phyloP scores from a whole-genome alignment of 176 grass and related monocot species.

The Zoysia japonica region DNA sequence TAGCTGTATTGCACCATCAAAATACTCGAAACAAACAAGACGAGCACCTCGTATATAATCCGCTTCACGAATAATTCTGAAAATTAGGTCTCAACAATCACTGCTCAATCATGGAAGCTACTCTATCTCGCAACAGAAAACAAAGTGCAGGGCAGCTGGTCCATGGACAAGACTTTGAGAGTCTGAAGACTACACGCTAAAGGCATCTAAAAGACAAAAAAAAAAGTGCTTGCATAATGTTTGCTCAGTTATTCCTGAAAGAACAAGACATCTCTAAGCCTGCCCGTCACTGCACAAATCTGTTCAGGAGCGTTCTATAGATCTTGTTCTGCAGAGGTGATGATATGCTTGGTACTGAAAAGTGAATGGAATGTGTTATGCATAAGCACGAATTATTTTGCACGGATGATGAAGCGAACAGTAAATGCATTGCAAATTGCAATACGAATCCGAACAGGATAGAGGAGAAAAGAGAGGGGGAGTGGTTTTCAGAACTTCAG shows the following conservation, averaged over 20 bases:
- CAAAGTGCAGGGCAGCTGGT: conserved; percentile 39
- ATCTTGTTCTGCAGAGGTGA: conserved; percentile 27
- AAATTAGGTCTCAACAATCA: conserved; percentile 25
- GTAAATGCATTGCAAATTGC: conserved; percentile 1
- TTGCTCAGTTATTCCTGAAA: conserved; percentile 43
- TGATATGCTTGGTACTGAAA: neutral
- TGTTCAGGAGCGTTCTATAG: neutral
- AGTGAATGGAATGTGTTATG: neutral
- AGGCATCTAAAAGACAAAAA: conserved; percentile 48
- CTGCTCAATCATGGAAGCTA: conserved; percentile 48
- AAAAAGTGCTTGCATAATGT: conserved; percentile 47
- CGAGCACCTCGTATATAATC: neutral
- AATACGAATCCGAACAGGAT: neutral
- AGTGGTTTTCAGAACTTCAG: conserved; percentile 19
- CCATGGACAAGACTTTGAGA: conserved; percentile 35
- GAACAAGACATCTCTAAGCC: conserved; percentile 17
- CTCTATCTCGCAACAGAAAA: conserved; percentile 1
- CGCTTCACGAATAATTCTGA: conserved; percentile 11
- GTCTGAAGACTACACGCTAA: conserved; percentile 42
- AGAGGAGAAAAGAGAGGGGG: neutral
- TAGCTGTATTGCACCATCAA: conserved; percentile 48
- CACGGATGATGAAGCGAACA: neutral
- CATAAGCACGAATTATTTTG: neutral
- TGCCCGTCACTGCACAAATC: neutral
- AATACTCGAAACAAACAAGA: conserved; percentile 3